Evolutionary conservation across 129 eudicot species (phyloP), one percentile per base, ranked within the genome.

Genomic region (Lactuca saligna): DNA sequence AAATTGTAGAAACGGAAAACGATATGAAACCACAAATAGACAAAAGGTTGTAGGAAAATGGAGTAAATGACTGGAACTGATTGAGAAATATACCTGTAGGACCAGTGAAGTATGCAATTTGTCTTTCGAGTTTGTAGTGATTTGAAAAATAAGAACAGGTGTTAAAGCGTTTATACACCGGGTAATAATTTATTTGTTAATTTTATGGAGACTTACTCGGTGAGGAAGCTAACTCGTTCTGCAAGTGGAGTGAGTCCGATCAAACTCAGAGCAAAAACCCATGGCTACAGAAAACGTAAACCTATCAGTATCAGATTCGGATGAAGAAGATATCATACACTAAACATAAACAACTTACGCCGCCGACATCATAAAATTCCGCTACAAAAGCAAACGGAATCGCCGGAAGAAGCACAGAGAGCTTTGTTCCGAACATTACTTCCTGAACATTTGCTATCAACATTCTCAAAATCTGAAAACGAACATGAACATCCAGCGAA

Each of bases 191-290:
- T 39, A 42, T 61, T 31, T 54, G 10, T 17, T 44, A 75, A 65
- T 11, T 46, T 46, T 14, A 46, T 12, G 51, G 51, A n/a, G 15
- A 78, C 96, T 86, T 79, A 88, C 98, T 88, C 95, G 0, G 98
- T 92, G 35, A 92, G 59, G 59, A 92, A 92, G 78, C 96, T 92
- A 35, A 92, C 56, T 14, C 96, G 85, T 75, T 92, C 98, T 0
- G 96, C 98, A 58, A 92, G 89, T 31, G 96, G 98, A 14, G 85
- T 75, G 54, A 88, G 86, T 37, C 91, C 98, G 15, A 92, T 72
- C 58, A 88, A 84, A 69, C 98, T 92, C 81, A 92, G 78, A 34
- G 78, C 96, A 57, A 92, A 92, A 29, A 89, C 80, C 98, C 96
- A 92, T 62, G 96, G 83, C 98, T 88, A 84, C 63, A 46, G 51